These are phyloP conservation scores for Podila minutissima DNA, from an alignment of 192 early-diverging fungal genomes.

Conservation along the genomic window DNA sequence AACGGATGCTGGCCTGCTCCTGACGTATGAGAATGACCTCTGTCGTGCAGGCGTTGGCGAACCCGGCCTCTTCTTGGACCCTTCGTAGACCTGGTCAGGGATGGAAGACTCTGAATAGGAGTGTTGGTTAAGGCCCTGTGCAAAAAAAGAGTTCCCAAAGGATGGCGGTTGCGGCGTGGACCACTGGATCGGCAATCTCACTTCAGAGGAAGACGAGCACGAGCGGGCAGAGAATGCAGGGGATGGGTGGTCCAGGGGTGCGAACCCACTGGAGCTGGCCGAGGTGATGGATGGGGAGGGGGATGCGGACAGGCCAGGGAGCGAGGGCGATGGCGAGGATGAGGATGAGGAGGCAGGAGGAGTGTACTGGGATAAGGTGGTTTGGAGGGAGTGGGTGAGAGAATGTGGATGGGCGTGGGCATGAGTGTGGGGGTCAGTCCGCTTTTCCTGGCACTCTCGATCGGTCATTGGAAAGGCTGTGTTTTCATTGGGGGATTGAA, in stretches of 20 bases:
- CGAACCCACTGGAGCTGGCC: not conserved
- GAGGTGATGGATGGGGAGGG: not conserved
- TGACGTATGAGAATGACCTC: not conserved
- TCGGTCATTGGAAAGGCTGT: not conserved
- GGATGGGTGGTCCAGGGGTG: not conserved
- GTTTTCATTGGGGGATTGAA: not conserved
- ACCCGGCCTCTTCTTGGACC: not conserved
- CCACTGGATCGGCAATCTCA: not conserved
- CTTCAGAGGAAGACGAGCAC: not conserved
- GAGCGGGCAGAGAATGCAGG: not conserved
- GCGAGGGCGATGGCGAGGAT: not conserved
- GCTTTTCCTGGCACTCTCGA: conserved; percentile 6
- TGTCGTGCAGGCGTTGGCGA: not conserved
- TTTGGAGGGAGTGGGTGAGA: not conserved
- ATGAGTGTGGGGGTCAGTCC: conserved; percentile 1
- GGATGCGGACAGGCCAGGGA: conserved; percentile 1
- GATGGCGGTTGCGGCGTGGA: not conserved
- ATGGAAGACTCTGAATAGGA: not conserved
- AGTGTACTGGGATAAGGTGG: not conserved
- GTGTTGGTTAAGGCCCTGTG: not conserved
- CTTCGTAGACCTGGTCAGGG: not conserved
- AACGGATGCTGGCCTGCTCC: too few relatives aligned
- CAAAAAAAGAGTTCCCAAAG: not conserved
- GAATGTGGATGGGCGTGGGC: not conserved
- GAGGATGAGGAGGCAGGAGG: conserved; percentile 1